A percentile compares a stretch with the other conserved stretches of the same genome.
phyloP scores from a whole-genome alignment of 306 rosid genomes.

The Casuarina equisetifolia region DNA sequence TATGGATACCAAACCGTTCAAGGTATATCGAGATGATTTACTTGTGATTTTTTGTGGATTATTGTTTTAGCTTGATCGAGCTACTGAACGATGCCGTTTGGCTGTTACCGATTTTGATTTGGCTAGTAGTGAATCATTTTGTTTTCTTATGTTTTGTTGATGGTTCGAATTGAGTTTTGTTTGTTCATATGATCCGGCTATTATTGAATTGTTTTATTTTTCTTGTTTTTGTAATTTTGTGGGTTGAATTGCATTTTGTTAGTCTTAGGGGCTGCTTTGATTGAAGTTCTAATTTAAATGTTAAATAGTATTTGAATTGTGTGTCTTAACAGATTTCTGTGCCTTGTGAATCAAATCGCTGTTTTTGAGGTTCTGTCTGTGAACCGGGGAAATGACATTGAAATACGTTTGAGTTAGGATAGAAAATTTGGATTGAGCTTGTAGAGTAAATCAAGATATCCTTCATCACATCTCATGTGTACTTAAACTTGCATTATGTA shows the following conservation, averaged over 20 bases:
- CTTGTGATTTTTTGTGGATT: neutral
- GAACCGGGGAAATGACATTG: neutral
- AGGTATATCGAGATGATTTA: conserved; percentile 30
- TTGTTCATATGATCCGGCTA: neutral
- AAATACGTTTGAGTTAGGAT: too few relatives aligned
- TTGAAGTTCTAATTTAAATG: too few relatives aligned
- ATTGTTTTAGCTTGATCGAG: neutral
- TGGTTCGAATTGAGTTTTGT: neutral
- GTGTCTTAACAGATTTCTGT: too few relatives aligned
- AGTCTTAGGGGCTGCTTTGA: neutral
- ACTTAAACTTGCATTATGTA: too few relatives aligned
- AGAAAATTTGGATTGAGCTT: too few relatives aligned
- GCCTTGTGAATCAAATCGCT: neutral
- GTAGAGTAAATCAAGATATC: too few relatives aligned
- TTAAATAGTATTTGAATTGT: too few relatives aligned
- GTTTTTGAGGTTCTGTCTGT: neutral
- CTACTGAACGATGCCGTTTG: neutral
- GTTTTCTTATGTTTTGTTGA: neutral
- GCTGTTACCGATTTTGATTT: neutral
- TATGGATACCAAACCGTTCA: conserved; percentile 49
- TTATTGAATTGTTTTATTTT: neutral
- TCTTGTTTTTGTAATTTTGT: neutral
- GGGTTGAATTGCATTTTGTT: neutral
- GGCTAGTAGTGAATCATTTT: neutral
- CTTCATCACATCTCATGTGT: too few relatives aligned